Percentiles rank a stretch among this genome's conserved stretches.
Evolutionary conservation across 805 yeast genomes (phyloP).

Genomic region (Cyberlindnera suaveolens): DNA sequence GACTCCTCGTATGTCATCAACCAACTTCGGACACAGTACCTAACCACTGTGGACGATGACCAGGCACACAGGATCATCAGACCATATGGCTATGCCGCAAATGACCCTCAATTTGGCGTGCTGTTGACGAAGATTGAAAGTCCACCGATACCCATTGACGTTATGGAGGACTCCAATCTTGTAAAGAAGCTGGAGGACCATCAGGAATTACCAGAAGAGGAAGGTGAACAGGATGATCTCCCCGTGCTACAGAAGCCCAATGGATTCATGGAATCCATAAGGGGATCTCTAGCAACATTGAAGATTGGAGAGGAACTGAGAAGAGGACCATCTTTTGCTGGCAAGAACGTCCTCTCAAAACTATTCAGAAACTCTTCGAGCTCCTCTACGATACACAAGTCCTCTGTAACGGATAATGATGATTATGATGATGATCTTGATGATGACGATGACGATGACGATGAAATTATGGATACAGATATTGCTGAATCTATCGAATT

Average conservation of each 20-base stretch:
- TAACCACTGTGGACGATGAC: constrained; percentile 16
- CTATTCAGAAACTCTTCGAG: constrained; percentile 18
- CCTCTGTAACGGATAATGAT: neutral
- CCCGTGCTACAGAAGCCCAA: constrained; percentile 1
- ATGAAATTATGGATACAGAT: constrained; percentile 1
- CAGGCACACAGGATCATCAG: constrained; percentile 21
- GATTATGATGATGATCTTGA: constrained; percentile 5
- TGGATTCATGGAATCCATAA: constrained; percentile 9
- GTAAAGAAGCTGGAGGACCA: constrained; percentile 4
- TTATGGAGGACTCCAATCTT: constrained; percentile 17
- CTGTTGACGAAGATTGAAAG: constrained; percentile 17
- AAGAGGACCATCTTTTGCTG: constrained; percentile 5
- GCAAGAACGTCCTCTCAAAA: constrained; percentile 20
- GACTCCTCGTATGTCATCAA: constrained; percentile 11
- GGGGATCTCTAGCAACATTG: constrained; percentile 11
- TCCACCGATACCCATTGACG: constrained; percentile 27
- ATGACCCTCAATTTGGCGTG: constrained; percentile 7
- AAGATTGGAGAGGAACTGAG: constrained; percentile 2
- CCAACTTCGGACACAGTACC: constrained; percentile 18
- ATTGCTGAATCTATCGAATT: constrained; percentile 6
- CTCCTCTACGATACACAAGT: constrained; percentile 10
- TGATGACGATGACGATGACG: constrained; percentile 7
- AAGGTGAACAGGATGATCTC: constrained; percentile 5
- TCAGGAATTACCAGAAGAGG: constrained; percentile 6
- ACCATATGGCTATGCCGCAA: constrained; percentile 8